Conservation (phyloP, 2,329 filamentous ascomycete species). For the Domatiomyces globalis region DNA sequence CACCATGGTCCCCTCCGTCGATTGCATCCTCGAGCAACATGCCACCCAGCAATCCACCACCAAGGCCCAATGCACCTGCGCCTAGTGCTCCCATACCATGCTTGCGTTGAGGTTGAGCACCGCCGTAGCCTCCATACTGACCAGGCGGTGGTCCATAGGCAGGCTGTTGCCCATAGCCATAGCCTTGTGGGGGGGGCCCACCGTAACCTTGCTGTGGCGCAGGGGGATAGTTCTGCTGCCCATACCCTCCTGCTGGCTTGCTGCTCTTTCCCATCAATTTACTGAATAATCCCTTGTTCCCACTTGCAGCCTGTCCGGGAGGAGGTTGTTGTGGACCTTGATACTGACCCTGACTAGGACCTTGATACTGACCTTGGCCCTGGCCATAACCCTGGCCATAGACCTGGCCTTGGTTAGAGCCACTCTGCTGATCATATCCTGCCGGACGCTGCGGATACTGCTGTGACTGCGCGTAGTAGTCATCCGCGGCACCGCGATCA, state of each 20-base stretch:
- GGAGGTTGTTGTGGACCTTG: conserved; percentile 26
- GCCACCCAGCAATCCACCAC: conserved; percentile 69
- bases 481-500: conserved; percentile 28
- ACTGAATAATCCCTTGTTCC: conserved; percentile 32
- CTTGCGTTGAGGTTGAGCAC: conserved; percentile 10
- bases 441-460: not conserved
- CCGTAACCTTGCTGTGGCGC: conserved; percentile 19
- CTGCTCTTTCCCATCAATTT: conserved; percentile 37
- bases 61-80: conserved; percentile 62
- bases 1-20: conserved; percentile 45
- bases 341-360: too few species aligned
- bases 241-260: conserved; percentile 12
- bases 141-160: conserved; percentile 25
- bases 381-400: conserved; percentile 1
- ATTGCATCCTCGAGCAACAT: conserved; percentile 55
- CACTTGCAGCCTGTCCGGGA: conserved; percentile 19
- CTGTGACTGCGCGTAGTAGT: conserved; percentile 30
- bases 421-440: not conserved
- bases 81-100: conserved; percentile 45
- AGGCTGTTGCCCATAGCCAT: conserved; percentile 25
- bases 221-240: conserved; percentile 6
- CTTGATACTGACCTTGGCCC: conserved; percentile 14
- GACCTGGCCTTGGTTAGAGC: not conserved
- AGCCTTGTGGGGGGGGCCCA: conserved; percentile 14
- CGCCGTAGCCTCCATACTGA: conserved; percentile 4